phyloP scores from a whole-genome alignment of 495 filamentous ascomycete genomes.

The Pyrenula massariospora region DNA sequence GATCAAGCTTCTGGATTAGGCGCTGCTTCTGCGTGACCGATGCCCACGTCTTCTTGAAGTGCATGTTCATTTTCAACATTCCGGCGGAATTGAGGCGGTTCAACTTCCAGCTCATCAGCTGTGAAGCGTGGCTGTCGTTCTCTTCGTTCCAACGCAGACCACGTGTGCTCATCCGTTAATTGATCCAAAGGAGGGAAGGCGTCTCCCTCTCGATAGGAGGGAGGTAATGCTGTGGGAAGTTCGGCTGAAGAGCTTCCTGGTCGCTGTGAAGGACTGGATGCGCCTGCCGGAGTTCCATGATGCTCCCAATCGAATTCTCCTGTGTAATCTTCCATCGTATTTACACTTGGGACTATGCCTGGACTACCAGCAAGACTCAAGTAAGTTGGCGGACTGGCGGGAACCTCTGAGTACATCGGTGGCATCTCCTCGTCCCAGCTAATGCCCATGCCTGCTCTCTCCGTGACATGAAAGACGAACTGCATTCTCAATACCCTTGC shows the following conservation, averaged over 20 bases:
- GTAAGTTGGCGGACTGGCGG: constrained; percentile 76
- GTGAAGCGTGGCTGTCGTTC: neutral
- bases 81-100: neutral
- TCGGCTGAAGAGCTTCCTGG: neutral
- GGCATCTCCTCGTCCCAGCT: constrained; percentile 96
- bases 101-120: neutral
- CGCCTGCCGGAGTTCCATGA: neutral
- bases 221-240: neutral
- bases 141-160: neutral
- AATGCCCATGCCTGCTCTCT: constrained; percentile 78
- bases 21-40: no score
- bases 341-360: constrained; percentile 4
- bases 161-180: neutral
- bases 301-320: constrained; percentile 7
- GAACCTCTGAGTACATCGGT: constrained; percentile 90
- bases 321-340: constrained; percentile 31
- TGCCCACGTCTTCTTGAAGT: neutral
- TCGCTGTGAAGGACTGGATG: neutral
- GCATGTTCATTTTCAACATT: neutral
- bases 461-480: constrained; percentile 70
- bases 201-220: neutral
- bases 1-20: no score
- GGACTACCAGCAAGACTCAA: constrained; percentile 23
- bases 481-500: constrained; percentile 90
- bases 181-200: neutral